Base-by-base conservation (phyloP, 2,329 filamentous ascomycete species). In the Penicillium janthinellum region DNA sequence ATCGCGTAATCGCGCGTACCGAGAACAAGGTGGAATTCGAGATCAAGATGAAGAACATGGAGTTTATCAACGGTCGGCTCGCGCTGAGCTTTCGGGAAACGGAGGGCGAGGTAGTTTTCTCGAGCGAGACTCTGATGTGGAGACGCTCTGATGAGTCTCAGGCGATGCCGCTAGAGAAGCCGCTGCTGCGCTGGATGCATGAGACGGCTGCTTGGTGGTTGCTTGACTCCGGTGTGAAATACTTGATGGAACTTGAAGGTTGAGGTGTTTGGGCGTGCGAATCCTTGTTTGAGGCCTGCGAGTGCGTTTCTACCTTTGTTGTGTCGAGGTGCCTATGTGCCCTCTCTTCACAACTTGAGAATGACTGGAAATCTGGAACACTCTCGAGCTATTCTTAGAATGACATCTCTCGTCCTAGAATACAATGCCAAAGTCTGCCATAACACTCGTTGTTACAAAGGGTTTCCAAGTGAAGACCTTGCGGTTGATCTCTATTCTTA, bases 151-250 rank as follows among this genome's bases (percentile, higher is more conserved):
- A 64, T 35, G 62, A 67, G 22, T 55, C 17, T 10, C 54, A 56
- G 25, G 56, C 28, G 17, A 65, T 76, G 66, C 73, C 73, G 11
- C 59, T 76, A 50, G 73, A 77, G 56, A 68, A 62, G 15, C 58
- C 59, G 12, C n/a, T 68, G 28, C 12, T 70, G n/a, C 64, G 63
- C 10, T 75, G 67, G 55, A 57, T 76, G 57, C 73, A 77, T 60
- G 73, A 76, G 54, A 64, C 70, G 35, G 69, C 71, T 20, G 54
- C 72, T 31, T 76, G 74, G 74, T 76, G 73, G 73, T 64, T 77
- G 57, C 53, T 76, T 54, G 73, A 73, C 56, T 74, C 72, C 10
- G 74, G 73, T 4, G 65, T 71, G 20, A 52, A 51, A 22, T 76
- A 73, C 67, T 38, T 76, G 62, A 64, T 58, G 54, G 66, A 67